Base-by-base conservation (phyloP, 495 filamentous ascomycete genomes). In the Penicillium soppii region DNA sequence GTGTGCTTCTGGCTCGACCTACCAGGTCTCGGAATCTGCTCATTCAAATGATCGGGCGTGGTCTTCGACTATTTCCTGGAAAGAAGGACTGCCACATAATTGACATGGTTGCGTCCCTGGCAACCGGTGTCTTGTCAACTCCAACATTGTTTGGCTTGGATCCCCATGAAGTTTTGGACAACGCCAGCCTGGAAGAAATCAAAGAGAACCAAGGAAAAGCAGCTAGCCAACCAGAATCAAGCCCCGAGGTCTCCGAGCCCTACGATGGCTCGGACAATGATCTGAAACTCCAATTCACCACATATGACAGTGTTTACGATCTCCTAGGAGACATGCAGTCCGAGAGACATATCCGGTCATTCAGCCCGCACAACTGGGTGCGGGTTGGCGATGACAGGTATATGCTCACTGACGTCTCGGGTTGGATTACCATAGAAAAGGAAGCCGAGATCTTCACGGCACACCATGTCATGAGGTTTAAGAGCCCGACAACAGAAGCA, bases 1-100 rank as follows among this genome's bases (percentile, higher is more conserved):
- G 94, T 52, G 79, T 99, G 8, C 62, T 99, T 10, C 75, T 99
- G 33, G 92, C 90, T 5, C 74, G 95, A 27, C 94, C 94, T 3
- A 99, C 94, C 7, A 82, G 84, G 47, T 97, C 94, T 13, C 82
- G 86, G 17, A 97, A 96, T 55, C 75, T 99, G 7, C 77, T 99
- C 2, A 83, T 96, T 4, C 94, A 99, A 65, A 99, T 99, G 94
- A 95, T 99, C 41, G 94, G 94, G 0, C 83, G 94, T 52, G 94
- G 94, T 0, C 86, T 97, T 79, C 84, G 94, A 27, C 70, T 96
- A 25, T 77, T 86, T 61, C 75, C 86, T 2, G 87, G 79, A 1
- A 99, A 99, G 63, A 66, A 84, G 33, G 82, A 97, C 59, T 99
- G 94, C 57, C 94, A 97, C 65, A 76, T 99, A 39, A 94, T 99